These are phyloP conservation scores for Gymnopus androsaceus DNA, from an alignment of 1,284 basidiomycete species.

Conservation along the genomic window DNA sequence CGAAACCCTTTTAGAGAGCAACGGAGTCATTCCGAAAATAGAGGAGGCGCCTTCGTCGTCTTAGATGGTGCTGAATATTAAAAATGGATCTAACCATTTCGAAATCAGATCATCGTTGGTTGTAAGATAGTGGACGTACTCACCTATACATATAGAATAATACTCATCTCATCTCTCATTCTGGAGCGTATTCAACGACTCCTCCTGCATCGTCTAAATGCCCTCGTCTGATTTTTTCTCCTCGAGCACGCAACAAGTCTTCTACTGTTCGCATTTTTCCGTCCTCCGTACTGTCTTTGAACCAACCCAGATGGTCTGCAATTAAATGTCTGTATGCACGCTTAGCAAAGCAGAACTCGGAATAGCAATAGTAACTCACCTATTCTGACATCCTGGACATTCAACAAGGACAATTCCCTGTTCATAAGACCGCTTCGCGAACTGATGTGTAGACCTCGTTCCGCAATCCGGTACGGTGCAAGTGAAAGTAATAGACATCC, in stretches of 20 bases:
- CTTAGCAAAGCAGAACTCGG: neutral
- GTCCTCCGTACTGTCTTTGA: constrained; percentile 76
- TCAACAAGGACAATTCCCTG: constrained; percentile 90
- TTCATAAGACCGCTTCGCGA: constrained; percentile 83
- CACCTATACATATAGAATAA: constrained; percentile 12
- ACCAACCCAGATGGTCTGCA: constrained; percentile 93
- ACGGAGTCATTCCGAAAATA: constrained; percentile 57
- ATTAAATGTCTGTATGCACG: constrained; percentile 70
- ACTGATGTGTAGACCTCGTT: constrained; percentile 87
- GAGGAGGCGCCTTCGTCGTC: neutral
- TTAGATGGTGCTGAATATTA: neutral
- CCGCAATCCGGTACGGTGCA: constrained; percentile 81
- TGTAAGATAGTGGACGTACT: constrained; percentile 8
- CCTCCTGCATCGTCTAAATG: constrained; percentile 38
- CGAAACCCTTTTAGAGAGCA: constrained; percentile 78
- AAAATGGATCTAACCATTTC: neutral
- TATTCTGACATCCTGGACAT: constrained; percentile 89
- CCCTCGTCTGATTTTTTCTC: constrained; percentile 74
- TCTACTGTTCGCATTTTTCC: constrained; percentile 80
- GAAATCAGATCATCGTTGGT: constrained; percentile 1
- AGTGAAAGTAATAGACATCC: constrained; percentile 81
- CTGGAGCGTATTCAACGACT: constrained; percentile 42
- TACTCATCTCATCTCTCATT: constrained; percentile 3
- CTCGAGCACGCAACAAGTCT: constrained; percentile 75
- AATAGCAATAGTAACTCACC: constrained; percentile 43